A percentile compares a stretch with the other conserved stretches of the same genome.
phyloP scores from a whole-genome alignment of 371 early-diverging fungal species.

The Mucor circinelloides region DNA sequence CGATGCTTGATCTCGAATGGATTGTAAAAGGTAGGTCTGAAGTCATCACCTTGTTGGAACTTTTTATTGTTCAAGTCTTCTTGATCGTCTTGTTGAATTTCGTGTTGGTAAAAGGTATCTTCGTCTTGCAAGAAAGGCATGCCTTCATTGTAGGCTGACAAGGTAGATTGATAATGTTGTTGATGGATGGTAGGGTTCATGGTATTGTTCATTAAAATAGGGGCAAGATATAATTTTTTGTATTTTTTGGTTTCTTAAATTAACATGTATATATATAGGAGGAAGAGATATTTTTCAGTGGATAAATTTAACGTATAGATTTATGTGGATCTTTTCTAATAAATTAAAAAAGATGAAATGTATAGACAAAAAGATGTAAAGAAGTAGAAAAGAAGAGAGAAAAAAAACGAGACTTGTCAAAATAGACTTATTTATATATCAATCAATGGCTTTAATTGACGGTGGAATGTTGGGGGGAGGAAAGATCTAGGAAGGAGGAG shows the following conservation, averaged over 20 bases:
- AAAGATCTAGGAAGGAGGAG: neutral
- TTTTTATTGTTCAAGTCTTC: neutral
- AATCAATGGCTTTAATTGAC: neutral
- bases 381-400: neutral
- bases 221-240: neutral
- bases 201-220: constrained; percentile 9
- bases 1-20: constrained; percentile 81
- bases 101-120: neutral
- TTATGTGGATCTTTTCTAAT: neutral
- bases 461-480: constrained; percentile 4
- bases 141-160: constrained; percentile 8
- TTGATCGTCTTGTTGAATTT: neutral
- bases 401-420: neutral
- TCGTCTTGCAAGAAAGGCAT: constrained; percentile 15
- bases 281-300: neutral
- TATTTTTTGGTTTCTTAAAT: neutral
- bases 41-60: constrained; percentile 8
- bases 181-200: constrained; percentile 1
- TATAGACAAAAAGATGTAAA: constrained; percentile 12
- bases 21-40: constrained; percentile 63
- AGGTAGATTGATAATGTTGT: neutral
- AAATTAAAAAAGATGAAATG: neutral
- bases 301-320: neutral
- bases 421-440: neutral
- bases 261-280: neutral